A percentile compares a stretch with the other conserved stretches of the same genome.
phyloP scores from a whole-genome alignment of 1,284 basidiomycete genomes.

The Cutaneotrichosporon sp. region DNA sequence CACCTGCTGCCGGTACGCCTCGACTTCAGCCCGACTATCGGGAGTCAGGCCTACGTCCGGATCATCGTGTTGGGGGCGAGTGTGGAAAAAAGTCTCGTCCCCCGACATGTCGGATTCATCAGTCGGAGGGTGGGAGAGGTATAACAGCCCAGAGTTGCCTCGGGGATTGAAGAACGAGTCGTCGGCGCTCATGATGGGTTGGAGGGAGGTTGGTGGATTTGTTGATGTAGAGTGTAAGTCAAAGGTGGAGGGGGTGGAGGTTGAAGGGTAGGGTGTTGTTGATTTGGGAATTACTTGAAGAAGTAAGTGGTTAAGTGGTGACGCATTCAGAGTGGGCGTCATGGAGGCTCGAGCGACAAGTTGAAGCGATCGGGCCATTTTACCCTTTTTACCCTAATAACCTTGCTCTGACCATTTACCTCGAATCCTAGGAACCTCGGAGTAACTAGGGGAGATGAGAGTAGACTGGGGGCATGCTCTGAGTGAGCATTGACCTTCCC shows the following conservation, averaged over 20 bases:
- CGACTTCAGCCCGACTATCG: neutral
- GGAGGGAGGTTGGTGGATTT: neutral
- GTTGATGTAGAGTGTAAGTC: too few species aligned
- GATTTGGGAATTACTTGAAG: neutral
- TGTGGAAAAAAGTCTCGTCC: slow-evolving; percentile 8
- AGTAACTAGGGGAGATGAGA: too few species aligned
- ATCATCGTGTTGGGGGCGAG: neutral
- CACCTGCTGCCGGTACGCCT: slow-evolving; percentile 4
- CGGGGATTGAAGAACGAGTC: slow-evolving; percentile 24
- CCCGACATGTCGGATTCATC: neutral
- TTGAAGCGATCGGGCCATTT: too few species aligned
- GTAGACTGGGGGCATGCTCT: neutral
- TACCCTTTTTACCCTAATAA: too few species aligned
- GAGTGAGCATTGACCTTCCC: neutral
- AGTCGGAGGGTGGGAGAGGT: neutral
- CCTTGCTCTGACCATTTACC: too few species aligned
- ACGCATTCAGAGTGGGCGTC: too few species aligned
- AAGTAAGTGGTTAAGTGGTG: too few species aligned
- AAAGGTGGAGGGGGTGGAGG: too few species aligned
- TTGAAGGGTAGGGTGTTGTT: neutral
- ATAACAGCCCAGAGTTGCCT: neutral
- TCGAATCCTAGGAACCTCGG: too few species aligned
- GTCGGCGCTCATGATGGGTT: slow-evolving; percentile 16
- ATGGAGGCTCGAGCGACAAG: too few species aligned
- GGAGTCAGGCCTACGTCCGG: neutral